Evolutionary conservation across 73 alveolate genomes (phyloP), one percentile per base, ranked within the genome.

Genomic region (Paramecium octaurelia): DNA sequence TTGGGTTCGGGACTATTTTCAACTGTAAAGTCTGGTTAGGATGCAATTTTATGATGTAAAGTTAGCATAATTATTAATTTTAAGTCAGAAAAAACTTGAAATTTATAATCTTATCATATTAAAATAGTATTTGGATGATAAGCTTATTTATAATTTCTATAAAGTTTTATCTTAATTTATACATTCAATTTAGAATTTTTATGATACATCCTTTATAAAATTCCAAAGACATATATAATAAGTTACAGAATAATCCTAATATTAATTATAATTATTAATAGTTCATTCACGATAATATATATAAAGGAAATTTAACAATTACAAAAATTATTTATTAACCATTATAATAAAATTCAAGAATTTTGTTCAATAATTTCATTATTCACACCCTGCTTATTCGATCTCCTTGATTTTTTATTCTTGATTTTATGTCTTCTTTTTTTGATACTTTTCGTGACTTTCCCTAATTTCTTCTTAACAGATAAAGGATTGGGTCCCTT

Each of bases 401-500:
- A 6, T 73, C 87, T 68, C 9, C 84, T 68, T 7, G 50, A 24
- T 36, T 73, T 73, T 36, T 73, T 73, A 80, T 80, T 43, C 46
- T 48, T 80, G 44, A 42, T 80, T 44, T 80, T 80, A 80, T 80
- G 91, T 80, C 75, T 80, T 43, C 91, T 43, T 80, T 80, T 80
- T 6, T 23, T 10, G 2, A 42, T 46, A 38, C 18, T 34, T 40
- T 75, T 75, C 0, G 34, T 75, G 6, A 75, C 6, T 75, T 75
- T 80, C 21, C 21, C 31, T 18, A 54, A 6, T 43, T 80, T 80
- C 48, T 80, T 80, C 38, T 80, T 80, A 16, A 80, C 24, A 2
- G 91, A 80, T 23, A 80, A 80, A 23, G 91, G 91, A 80, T 80
- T 80, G 0, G 91, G 91, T 18, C 91, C 91, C 44, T 80, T 44